Percentiles rank a stretch among this genome's conserved stretches.
Conservation (phyloP, 352 stramenopile species). For the Phytopythium sindhum region DNA sequence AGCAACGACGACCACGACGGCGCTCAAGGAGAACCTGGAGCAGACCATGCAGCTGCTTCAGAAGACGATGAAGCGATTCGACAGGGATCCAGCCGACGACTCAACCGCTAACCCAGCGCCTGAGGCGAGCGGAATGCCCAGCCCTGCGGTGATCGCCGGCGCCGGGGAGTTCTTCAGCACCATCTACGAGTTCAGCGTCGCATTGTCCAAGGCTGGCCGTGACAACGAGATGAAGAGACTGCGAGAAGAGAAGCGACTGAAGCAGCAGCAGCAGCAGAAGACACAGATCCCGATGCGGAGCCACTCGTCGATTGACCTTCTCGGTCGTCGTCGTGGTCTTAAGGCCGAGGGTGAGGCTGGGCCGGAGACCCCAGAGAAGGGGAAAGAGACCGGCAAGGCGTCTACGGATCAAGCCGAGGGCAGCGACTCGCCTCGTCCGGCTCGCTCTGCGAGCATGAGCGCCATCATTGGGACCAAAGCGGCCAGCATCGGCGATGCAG, state of each 20-base stretch:
- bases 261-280: conserved; percentile 54
- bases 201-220: conserved; percentile 65
- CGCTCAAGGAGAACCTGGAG: conserved; percentile 50
- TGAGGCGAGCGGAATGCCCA: conserved; percentile 12
- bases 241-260: conserved; percentile 54
- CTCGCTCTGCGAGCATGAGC: conserved; percentile 9
- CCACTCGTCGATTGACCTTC: conserved; percentile 20
- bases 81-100: conserved; percentile 38
- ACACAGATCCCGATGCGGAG: conserved; percentile 31
- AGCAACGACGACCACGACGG: conserved; percentile 21
- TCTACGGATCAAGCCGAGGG: conserved; percentile 21
- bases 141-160: conserved; percentile 27
- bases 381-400: conserved; percentile 17
- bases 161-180: conserved; percentile 65
- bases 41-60: conserved; percentile 40
- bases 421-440: conserved; percentile 1
- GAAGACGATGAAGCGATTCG: conserved; percentile 63
- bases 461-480: conserved; percentile 5
- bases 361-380: conserved; percentile 31
- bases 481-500: not conserved
- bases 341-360: conserved; percentile 10
- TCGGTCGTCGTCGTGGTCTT: conserved; percentile 11
- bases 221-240: conserved; percentile 75
- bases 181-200: conserved; percentile 81
- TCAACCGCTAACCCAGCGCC: conserved; percentile 1